A percentile compares a stretch with the other conserved stretches of the same genome.
phyloP scores from a whole-genome alignment of 768 basidiomycete species.

The Tulasnella sp. region DNA sequence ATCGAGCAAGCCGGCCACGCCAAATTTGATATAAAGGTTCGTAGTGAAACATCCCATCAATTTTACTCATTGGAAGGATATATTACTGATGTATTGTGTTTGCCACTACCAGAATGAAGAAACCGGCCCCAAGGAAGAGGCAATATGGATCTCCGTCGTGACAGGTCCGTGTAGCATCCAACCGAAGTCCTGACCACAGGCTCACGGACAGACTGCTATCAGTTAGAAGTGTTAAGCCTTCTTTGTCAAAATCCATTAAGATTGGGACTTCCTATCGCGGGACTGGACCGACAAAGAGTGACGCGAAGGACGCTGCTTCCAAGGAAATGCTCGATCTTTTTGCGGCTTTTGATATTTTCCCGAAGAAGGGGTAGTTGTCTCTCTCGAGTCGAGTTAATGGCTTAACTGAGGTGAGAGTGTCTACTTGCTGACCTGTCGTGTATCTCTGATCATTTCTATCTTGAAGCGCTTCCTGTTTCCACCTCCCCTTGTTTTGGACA shows the following conservation, averaged over 20 bases:
- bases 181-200: neutral
- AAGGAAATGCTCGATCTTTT: neutral
- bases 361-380: neutral
- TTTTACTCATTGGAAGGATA: neutral
- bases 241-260: neutral
- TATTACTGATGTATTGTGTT: neutral
- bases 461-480: neutral
- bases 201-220: neutral
- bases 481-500: neutral
- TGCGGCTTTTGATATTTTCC: neutral
- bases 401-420: neutral
- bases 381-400: neutral
- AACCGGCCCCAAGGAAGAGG: neutral
- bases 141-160: neutral
- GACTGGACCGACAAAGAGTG: neutral
- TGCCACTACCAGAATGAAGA: neutral
- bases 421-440: neutral
- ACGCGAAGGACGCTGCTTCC: neutral
- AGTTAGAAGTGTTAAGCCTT: neutral
- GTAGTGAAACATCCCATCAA: neutral
- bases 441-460: neutral
- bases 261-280: neutral
- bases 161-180: neutral
- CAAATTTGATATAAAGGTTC: neutral
- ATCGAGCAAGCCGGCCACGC: neutral